Evolutionary conservation across 2,329 filamentous ascomycete species (phyloP), one percentile per base, ranked within the genome.

Genomic region (Xylariales sp.): DNA sequence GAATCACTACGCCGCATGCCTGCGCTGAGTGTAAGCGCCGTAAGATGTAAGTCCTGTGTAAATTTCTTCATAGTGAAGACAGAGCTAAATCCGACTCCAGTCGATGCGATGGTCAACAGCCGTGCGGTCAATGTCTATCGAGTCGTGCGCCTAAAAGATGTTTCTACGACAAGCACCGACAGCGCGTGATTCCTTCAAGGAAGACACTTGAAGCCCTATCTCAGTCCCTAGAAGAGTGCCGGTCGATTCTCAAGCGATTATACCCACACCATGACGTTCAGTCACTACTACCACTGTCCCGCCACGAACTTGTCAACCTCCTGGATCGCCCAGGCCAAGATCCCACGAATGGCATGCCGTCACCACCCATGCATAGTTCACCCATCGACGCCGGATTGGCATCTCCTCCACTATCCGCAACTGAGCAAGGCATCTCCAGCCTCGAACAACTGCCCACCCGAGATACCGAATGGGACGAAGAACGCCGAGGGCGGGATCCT

Each of bases 121-220:
- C 87, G 9, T 93, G 87, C 57, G 84, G 86, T 27, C 86, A 89
- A 58, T 93, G 87, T 59, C 76, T 86, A 44, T 89, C 86, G 61
- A 90, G 88, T 58, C 80, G 87, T 43, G 85, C 86, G 47, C 83
- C 85, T 4, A 86, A 89, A 59, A 73, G 80, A 41, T 91, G 87
- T 58, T 82, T 83, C 54, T 91, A 91, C 61, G 84, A 88, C 51
- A 88, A 90, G 64, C 86, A 88, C 49, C 76, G 85, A 12, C 84
- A 87, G 60, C 71, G 84, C 46, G 79, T 87, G 8, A 82, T 88
- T 44, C 86, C 86, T 1, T 90, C 86, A 7, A 77, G 84, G 62
- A 89, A 87, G 53, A 79, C 77, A 5, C 69, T 80, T 32, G 79
- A 84, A 54, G 76, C 80, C 28, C 61, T 82, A 15, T 82, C 81